Percentiles rank a stretch among this genome's conserved stretches.
Conservation (phyloP, 139 green algal genomes). For the Micromonas commoda region DNA sequence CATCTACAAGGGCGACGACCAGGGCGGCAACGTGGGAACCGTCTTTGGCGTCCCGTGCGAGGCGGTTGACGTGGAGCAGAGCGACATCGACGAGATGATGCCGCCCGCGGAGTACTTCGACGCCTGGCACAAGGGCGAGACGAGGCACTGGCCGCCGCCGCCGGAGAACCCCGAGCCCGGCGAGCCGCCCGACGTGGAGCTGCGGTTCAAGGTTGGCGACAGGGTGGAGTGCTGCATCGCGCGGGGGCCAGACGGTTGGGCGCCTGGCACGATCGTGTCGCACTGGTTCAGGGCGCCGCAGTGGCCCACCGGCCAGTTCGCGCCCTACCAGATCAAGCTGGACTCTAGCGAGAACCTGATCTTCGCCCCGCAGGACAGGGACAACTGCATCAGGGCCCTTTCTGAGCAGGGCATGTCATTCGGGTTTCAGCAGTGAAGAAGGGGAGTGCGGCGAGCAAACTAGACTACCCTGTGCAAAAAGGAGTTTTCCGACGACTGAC, state of each 20-base stretch:
- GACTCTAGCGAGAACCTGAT: conserved; percentile 11
- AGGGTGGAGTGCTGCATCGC: conserved; percentile 24
- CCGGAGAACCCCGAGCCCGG: conserved; percentile 5
- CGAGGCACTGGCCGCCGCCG: not conserved
- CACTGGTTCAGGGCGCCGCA: conserved; percentile 10
- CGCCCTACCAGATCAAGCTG: conserved; percentile 29
- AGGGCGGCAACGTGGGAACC: not conserved
- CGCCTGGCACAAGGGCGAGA: not conserved
- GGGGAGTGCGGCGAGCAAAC: too few relatives aligned
- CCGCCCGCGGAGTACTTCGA: conserved; percentile 15
- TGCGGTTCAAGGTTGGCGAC: conserved; percentile 16
- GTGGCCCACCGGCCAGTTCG: conserved; percentile 21
- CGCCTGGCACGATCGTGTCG: conserved; percentile 8
- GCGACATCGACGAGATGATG: not conserved
- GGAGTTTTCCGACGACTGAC: too few relatives aligned
- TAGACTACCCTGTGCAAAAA: too few relatives aligned
- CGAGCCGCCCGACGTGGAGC: not conserved
- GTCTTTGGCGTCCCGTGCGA: conserved; percentile 25
- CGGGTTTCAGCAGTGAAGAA: too few relatives aligned
- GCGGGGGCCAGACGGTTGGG: conserved; percentile 10
- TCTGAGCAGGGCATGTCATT: too few relatives aligned
- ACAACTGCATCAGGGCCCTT: conserved; percentile 21
- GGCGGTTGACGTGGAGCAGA: conserved; percentile 1
- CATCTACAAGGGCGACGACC: not conserved
- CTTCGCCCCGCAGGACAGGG: conserved; percentile 24